Evolutionary conservation across 768 basidiomycete genomes (phyloP), one percentile per base, ranked within the genome.

Genomic region (Omphalotus guepiniiformis): DNA sequence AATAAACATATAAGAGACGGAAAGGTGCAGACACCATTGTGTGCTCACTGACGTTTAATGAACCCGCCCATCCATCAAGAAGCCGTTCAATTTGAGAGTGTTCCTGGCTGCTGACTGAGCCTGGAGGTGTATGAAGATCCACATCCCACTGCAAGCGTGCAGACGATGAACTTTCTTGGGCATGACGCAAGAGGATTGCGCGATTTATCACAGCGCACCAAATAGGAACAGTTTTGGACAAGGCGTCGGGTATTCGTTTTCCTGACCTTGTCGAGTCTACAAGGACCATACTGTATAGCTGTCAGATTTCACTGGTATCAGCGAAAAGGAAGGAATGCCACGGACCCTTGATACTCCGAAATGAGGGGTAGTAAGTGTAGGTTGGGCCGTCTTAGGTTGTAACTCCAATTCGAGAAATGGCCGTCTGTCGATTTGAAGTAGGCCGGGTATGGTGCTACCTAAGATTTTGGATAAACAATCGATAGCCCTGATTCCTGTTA

Each of bases 361-460:
- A 86, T 72, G 21, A 83, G 53, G 1, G 80, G 68, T 5, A 96
- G 64, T 0, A 97, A 65, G 46, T 88, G 86, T 16, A 96, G 69
- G 58, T 97, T 97, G 0, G 93, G 80, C 16, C 95, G 73, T 22
- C 89, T 74, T 6, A 94, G 67, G 57, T 83, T 91, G 67, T 94
- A 93, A 56, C 75, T 72, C 91, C 92, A 95, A 59, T 88, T 85
- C 37, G 79, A 76, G 50, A 76, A 83, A 57, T 94, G 92, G 0
- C 92, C 93, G 56, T 94, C 91, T 0, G 89, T 93, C 0, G 91
- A 92, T 58, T 95, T 95, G 76, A 89, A 97, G 70, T 92, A 97
- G 13, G 82, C 90, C 11, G 75, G 71, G 4, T 66, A 53, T 32
- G 65, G 51, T 18, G 61, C 64, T 7, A 70, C 60, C 63, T 71